Evolutionary conservation across 108 stramenopile species (phyloP).

Genomic region (Cyclostephanos tholiformis): DNA sequence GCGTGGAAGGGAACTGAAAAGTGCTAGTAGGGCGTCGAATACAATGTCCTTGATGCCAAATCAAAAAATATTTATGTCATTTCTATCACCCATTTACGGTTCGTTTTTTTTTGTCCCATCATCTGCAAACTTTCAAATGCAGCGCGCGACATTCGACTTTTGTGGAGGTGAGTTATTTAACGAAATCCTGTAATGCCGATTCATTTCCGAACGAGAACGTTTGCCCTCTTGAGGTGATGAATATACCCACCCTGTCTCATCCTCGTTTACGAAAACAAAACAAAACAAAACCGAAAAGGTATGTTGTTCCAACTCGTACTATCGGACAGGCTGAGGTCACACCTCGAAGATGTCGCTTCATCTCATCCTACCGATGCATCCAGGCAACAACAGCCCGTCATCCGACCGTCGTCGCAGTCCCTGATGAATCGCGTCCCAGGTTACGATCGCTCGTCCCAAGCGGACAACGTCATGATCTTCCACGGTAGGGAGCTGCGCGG

Average conservation of each 20-base stretch:
- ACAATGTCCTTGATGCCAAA: no score
- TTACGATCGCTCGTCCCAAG: slow-evolving; percentile 57
- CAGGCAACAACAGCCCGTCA: slow-evolving; percentile 34
- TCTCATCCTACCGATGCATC: not conserved
- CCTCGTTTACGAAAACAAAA: not conserved
- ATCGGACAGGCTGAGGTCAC: slow-evolving; percentile 54
- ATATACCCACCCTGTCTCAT: no score
- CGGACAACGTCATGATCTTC: slow-evolving; percentile 64
- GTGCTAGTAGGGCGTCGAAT: no score
- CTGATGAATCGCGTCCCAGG: slow-evolving; percentile 59
- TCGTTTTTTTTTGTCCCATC: not conserved
- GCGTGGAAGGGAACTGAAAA: no score
- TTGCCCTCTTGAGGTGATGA: not conserved
- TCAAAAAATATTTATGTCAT: no score
- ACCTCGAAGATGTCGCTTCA: slow-evolving; percentile 51
- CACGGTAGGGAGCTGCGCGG: slow-evolving; percentile 81
- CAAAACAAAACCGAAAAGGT: slow-evolving; percentile 13
- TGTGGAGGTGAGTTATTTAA: slow-evolving; percentile 56
- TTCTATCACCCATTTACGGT: no score
- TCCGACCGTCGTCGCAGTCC: slow-evolving; percentile 43
- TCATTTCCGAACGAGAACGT: slow-evolving; percentile 1
- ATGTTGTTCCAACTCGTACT: slow-evolving; percentile 83
- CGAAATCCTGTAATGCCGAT: not conserved
- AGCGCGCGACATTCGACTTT: slow-evolving; percentile 72
- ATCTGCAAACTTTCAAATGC: not conserved